These are phyloP conservation scores for Coemansia sp. DNA, from an alignment of 192 early-diverging fungal species.

Conservation along the genomic window DNA sequence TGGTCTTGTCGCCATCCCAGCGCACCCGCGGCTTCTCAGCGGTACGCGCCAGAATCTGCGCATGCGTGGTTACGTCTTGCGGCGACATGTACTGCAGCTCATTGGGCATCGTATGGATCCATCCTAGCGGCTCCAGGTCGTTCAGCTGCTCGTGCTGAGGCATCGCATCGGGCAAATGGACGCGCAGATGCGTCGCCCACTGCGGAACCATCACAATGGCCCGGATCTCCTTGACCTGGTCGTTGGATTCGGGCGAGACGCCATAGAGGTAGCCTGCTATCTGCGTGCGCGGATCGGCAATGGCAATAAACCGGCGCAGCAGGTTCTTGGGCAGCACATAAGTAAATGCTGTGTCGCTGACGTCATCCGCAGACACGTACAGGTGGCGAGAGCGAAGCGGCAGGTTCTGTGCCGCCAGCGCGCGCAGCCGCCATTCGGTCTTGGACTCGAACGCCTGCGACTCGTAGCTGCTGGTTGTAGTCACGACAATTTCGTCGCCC, in stretches of 20 bases:
- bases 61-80: conserved; percentile 88
- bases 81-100: conserved; percentile 83
- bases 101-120: conserved; percentile 97
- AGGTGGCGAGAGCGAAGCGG: conserved; percentile 94
- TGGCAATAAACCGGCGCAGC: conserved; percentile 92
- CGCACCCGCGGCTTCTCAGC: conserved; percentile 57
- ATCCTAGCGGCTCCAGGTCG: conserved; percentile 94
- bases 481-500: conserved; percentile 98
- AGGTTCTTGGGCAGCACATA: conserved; percentile 98
- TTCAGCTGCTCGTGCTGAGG: conserved; percentile 89
- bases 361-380: conserved; percentile 94
- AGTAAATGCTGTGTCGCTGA: conserved; percentile 91
- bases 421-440: conserved; percentile 97
- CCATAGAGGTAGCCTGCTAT: conserved; percentile 95
- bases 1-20: conserved; percentile 95
- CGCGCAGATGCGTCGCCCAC: conserved; percentile 94
- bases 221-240: conserved; percentile 94
- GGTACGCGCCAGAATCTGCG: conserved; percentile 84
- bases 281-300: conserved; percentile 93
- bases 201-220: conserved; percentile 95
- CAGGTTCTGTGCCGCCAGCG: conserved; percentile 95
- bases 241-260: conserved; percentile 80
- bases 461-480: conserved; percentile 95
- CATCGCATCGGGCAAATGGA: conserved; percentile 83
- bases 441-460: conserved; percentile 97